phyloP scores from a whole-genome alignment of 208 protist genomes.

The Leishmania tarentolae region DNA sequence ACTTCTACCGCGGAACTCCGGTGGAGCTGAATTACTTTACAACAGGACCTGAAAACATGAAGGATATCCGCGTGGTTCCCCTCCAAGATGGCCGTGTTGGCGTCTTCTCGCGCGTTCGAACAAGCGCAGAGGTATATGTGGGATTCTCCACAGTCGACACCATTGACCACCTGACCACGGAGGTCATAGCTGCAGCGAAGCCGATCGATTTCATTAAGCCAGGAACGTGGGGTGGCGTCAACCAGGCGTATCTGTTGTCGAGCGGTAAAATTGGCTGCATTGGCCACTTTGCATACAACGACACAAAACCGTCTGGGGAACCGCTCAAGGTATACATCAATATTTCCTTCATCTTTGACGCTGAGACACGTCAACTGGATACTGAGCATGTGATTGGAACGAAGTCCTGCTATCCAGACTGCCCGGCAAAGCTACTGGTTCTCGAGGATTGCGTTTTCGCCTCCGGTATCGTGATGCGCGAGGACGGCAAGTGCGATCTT shows the following conservation, averaged over 20 bases:
- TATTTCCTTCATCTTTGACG: slow-evolving; percentile 45
- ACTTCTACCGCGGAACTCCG: slow-evolving; percentile 41
- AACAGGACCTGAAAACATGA: slow-evolving; percentile 45
- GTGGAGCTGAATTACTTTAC: slow-evolving; percentile 40
- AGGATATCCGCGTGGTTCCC: slow-evolving; percentile 47
- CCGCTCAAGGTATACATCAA: slow-evolving; percentile 44
- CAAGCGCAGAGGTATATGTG: slow-evolving; percentile 30
- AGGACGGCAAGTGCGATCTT: slow-evolving; percentile 53
- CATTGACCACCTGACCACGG: slow-evolving; percentile 35
- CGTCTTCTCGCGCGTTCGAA: slow-evolving; percentile 43
- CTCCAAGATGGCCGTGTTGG: slow-evolving; percentile 37
- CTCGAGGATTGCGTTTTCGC: slow-evolving; percentile 55
- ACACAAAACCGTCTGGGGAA: slow-evolving; percentile 7
- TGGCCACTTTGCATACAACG: slow-evolving; percentile 42
- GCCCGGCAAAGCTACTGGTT: slow-evolving; percentile 28
- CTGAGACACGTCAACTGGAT: slow-evolving; percentile 18
- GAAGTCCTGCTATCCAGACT: slow-evolving; percentile 34
- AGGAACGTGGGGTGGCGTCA: slow-evolving; percentile 45
- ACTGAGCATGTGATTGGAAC: slow-evolving; percentile 36
- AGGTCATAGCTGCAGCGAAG: slow-evolving; percentile 33
- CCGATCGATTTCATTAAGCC: slow-evolving; percentile 34
- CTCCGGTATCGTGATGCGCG: slow-evolving; percentile 56
- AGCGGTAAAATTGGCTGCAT: slow-evolving; percentile 57
- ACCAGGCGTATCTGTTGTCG: slow-evolving; percentile 51
- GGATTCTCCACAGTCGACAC: slow-evolving; percentile 42